These are phyloP conservation scores for Pelargonium nanum DNA, from an alignment of 345 rosid genomes.

Conservation along the genomic window DNA sequence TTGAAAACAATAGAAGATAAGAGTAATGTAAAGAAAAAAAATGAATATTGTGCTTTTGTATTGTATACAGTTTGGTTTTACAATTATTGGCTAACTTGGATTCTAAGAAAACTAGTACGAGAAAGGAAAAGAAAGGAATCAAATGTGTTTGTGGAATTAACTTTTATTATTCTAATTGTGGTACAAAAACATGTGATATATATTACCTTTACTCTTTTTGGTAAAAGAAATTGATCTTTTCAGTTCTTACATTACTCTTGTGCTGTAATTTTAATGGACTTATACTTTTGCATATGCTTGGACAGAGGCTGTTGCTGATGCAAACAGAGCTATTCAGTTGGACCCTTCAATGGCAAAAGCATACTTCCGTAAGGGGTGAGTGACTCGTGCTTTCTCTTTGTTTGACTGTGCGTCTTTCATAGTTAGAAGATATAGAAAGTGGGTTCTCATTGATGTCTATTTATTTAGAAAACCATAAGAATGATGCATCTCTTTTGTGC, in stretches of 20 bases:
- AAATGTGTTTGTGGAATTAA: not conserved
- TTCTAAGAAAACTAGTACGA: not conserved
- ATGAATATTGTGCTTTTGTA: not conserved
- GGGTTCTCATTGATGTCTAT: not conserved
- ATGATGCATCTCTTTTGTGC: no score
- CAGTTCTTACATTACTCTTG: not conserved
- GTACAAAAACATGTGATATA: no score
- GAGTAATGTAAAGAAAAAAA: not conserved
- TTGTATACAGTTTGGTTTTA: not conserved
- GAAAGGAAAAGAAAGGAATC: not conserved
- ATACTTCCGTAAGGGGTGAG: constrained; percentile 78
- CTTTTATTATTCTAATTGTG: no score
- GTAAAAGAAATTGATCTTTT: not conserved
- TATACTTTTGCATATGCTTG: not conserved
- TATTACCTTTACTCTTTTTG: not conserved
- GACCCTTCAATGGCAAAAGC: constrained; percentile 61
- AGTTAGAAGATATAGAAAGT: not conserved
- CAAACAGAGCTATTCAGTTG: constrained; percentile 65
- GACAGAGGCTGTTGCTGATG: constrained; percentile 85
- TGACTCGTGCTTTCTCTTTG: not conserved
- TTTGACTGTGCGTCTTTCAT: not conserved
- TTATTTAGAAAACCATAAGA: not conserved
- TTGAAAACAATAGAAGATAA: not conserved
- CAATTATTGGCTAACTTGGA: not conserved
- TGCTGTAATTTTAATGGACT: not conserved